Conservation (phyloP, 1,284 basidiomycete species). For the Fistulinella cinereoalba region DNA sequence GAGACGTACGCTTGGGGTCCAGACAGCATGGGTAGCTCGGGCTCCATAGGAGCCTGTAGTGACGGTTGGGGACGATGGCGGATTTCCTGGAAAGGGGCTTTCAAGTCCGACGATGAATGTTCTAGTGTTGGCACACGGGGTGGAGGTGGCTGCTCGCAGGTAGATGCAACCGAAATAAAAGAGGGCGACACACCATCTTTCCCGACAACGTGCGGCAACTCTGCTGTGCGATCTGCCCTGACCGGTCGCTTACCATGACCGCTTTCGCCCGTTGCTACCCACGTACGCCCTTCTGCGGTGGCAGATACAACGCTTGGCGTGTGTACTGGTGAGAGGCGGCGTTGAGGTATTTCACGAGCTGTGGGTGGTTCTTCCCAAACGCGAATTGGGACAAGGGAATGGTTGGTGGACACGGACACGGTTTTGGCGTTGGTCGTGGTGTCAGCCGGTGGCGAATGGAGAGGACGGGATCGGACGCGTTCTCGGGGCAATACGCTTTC, state of each 20-base stretch:
- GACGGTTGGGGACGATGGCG: neutral
- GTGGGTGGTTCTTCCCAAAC: conserved; percentile 26
- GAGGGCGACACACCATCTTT: conserved; percentile 9
- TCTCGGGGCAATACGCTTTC: conserved; percentile 7
- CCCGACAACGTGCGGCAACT: neutral
- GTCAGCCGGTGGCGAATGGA: neutral
- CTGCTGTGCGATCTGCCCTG: neutral
- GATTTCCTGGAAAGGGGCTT: neutral
- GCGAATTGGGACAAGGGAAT: conserved; percentile 22
- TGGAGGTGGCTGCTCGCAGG: neutral
- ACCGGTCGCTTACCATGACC: neutral
- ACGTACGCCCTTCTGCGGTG: neutral
- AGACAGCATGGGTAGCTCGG: neutral
- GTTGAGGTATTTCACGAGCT: conserved; percentile 10
- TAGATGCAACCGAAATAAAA: too few species aligned
- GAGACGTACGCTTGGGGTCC: neutral
- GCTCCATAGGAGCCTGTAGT: neutral
- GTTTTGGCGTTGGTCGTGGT: neutral
- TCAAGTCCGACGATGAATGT: neutral
- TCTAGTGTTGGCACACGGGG: neutral
- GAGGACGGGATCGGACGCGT: conserved; percentile 9
- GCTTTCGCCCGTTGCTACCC: neutral
- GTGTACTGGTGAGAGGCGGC: conserved; percentile 12
- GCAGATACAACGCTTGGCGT: neutral
- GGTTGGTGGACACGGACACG: neutral